phyloP scores from a whole-genome alignment of 176 grass and related monocot genomes.

The Melocanna baccifera region DNA sequence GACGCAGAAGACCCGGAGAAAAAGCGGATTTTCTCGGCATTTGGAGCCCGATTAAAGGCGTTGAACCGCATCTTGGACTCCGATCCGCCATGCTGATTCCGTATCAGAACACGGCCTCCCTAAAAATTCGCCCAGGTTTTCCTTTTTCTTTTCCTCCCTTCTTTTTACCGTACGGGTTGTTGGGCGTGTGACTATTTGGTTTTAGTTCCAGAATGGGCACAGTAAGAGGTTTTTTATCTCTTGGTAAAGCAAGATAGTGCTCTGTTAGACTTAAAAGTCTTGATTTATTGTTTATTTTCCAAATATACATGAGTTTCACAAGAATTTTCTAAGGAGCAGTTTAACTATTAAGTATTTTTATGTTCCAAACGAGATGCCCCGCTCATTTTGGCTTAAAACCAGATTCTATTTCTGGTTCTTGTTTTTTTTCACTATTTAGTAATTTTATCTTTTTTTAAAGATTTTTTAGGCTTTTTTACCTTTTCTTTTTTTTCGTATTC shows the following conservation, averaged over 20 bases:
- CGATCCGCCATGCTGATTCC: conserved; percentile 23
- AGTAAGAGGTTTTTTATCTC: background rate
- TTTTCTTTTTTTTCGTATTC: too few relatives aligned
- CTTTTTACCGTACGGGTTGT: conserved; percentile 10
- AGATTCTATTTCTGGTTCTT: too few relatives aligned
- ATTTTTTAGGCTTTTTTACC: too few relatives aligned
- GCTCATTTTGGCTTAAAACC: too few relatives aligned
- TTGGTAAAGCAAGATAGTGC: too few relatives aligned
- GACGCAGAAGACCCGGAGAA: conserved; percentile 24
- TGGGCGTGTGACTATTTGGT: background rate
- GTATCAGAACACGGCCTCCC: background rate
- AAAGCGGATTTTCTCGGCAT: conserved; percentile 62
- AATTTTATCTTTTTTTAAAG: too few relatives aligned
- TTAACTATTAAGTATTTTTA: too few relatives aligned
- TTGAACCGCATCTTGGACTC: conserved; percentile 20
- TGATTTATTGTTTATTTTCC: too few relatives aligned
- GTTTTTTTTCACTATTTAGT: too few relatives aligned
- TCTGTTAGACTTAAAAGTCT: too few relatives aligned
- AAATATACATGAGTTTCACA: background rate
- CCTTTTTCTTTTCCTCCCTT: background rate
- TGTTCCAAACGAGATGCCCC: too few relatives aligned
- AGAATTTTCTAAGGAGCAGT: background rate
- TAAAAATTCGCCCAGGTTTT: conserved; percentile 31
- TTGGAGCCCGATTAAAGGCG: conserved; percentile 63
- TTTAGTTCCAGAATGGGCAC: background rate